Base-by-base conservation (phyloP, 208 protist genomes). In the Novymonas esmeraldas region DNA sequence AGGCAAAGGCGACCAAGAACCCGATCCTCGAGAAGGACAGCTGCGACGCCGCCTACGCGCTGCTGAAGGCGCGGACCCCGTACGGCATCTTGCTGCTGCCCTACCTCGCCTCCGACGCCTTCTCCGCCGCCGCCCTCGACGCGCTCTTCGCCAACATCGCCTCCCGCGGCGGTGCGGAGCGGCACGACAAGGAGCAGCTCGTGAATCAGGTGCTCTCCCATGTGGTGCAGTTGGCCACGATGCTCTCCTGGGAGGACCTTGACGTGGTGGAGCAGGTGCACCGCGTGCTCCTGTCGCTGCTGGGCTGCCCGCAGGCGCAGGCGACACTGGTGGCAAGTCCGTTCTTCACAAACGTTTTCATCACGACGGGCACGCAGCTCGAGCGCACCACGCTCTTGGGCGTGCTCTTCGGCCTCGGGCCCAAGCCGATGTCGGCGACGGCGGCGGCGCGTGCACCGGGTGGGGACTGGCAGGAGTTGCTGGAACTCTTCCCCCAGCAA, bases 351-450 rank as follows among this genome's bases (percentile, higher is more conserved):
- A 82, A 68, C 42, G 50, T 70, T 24, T 78, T 78, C 11, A 52
- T 89, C 44, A 66, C 39, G 6, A 84, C 70, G 7, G 91, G 91
- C 38, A 49, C 80, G 24, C 73, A 86, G 57, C 73, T 94, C 34
- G 88, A 94, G 73, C 84, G 73, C 18, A 49, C 64, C 39, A 96
- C 86, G 20, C 22, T 96, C 28, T 73, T 96, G 16, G 91, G 91
- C 5, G 91, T 81, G 10, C 69, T 96, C 18, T 65, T 96, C 28
- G 84, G 88, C 49, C 64, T 93, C n/a, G 74, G 82, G 11, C 72
- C 78, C 2, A 66, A 70, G 26, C 64, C 72, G 6, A 60, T 64
- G 36, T n/a, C n/a, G n/a, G 46, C 49, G n/a, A 39, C 55, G 60
- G 6, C 46, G 16, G 26, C 46, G 33, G 20, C 45, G 33, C 11